Conservation (phyloP, 257 asterid genomes). For the Petunia axillaris region DNA sequence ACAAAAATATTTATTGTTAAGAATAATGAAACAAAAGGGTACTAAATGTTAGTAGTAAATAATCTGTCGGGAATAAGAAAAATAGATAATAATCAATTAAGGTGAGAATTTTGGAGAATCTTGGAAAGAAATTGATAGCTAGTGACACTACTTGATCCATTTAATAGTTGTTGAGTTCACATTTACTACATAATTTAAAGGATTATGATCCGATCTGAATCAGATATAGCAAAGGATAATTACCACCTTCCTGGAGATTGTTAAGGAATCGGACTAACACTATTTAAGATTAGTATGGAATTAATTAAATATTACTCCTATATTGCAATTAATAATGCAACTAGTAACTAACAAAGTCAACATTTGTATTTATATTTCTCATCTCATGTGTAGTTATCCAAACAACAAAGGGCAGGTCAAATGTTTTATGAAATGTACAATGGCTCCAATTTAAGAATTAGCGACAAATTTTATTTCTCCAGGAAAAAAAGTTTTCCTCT, state of each 20-base stretch:
- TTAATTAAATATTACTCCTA: neutral
- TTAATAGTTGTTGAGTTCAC: slow-evolving; percentile 21
- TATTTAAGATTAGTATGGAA: neutral
- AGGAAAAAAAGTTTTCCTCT: no score
- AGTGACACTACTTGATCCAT: slow-evolving; percentile 11
- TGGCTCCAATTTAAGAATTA: neutral
- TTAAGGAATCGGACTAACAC: neutral
- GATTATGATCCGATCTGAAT: slow-evolving; percentile 15
- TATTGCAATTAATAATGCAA: slow-evolving; percentile 5
- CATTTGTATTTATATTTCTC: no score
- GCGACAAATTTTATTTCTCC: neutral
- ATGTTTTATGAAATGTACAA: no score
- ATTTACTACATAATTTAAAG: neutral
- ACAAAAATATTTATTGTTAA: no score
- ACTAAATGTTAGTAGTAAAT: neutral
- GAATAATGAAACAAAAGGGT: no score
- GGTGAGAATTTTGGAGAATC: neutral
- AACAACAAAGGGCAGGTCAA: no score
- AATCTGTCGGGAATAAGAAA: neutral
- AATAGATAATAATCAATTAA: neutral
- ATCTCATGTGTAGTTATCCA: no score
- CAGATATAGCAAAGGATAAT: neutral
- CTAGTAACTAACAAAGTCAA: neutral
- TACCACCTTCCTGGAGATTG: slow-evolving; percentile 12
- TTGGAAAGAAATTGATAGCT: neutral